These are phyloP conservation scores for Microdochium trichocladiopsis DNA, from an alignment of 2,329 filamentous ascomycete genomes.

Conservation along the genomic window DNA sequence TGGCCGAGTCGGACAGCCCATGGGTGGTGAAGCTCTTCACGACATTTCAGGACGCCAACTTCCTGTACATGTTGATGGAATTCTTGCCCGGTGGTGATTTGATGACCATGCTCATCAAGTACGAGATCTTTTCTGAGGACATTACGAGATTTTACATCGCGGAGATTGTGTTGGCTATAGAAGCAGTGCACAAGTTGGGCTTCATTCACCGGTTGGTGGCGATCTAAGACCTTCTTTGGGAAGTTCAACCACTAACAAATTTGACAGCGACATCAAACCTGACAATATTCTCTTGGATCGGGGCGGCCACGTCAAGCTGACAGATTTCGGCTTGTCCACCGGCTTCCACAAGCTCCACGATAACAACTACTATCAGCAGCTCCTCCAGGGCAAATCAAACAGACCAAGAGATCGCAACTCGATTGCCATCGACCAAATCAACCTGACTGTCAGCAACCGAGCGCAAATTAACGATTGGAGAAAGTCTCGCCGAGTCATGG, in stretches of 20 bases:
- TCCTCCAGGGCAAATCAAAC: constrained; percentile 73
- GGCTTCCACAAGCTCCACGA: constrained; percentile 98
- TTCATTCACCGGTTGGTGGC: constrained; percentile 87
- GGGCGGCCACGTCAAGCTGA: constrained; percentile 95
- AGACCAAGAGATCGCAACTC: constrained; percentile 79
- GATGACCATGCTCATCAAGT: constrained; percentile 99
- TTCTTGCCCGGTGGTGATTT: constrained; percentile 96
- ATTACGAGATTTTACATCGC: constrained; percentile 99
- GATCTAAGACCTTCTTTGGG: neutral
- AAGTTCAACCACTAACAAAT: constrained; percentile 46
- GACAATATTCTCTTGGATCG: constrained; percentile 96
- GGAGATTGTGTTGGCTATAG: constrained; percentile 95
- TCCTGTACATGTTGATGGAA: constrained; percentile 99
- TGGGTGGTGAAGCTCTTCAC: constrained; percentile 99
- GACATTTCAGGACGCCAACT: constrained; percentile 93
- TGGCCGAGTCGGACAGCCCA: constrained; percentile 97
- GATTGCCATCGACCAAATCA: constrained; percentile 95
- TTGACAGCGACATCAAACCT: constrained; percentile 86
- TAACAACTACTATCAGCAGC: constrained; percentile 96
- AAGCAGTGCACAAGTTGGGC: constrained; percentile 94
- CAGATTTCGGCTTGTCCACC: constrained; percentile 95
- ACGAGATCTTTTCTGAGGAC: constrained; percentile 98
- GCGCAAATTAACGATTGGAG: constrained; percentile 98
- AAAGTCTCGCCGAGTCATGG: constrained; percentile 89
- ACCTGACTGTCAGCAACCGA: constrained; percentile 94